Evolutionary conservation across 2,329 filamentous ascomycete genomes (phyloP), one percentile per base, ranked within the genome.

Genomic region (Cladosporium sp.): DNA sequence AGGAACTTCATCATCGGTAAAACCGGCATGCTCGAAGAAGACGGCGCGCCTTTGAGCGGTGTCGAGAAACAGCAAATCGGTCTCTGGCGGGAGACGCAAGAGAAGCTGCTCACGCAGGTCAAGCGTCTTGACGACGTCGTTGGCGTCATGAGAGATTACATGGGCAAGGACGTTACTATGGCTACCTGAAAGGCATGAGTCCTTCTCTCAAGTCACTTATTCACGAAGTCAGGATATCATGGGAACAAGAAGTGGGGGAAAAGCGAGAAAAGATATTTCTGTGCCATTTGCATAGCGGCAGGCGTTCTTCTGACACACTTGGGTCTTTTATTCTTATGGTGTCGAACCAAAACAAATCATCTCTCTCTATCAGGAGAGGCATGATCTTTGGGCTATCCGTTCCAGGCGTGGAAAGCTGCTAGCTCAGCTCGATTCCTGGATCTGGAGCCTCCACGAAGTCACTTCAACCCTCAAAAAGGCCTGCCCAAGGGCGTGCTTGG

Each of bases 51-150:
- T 15, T 15, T 59, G 1, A 59, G 56, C 38, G 47, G 56, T 4
- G 84, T 85, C 55, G 90, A 97, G 69, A 84, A 90, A 70, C 77
- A 87, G 62, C 83, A 83, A 38, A 78, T 92, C 61, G 84, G 88
- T 70, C 76, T 78, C 55, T 88, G 84, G 83, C 79, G 77, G 56
- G 78, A 81, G 51, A 78, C 79, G 59, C 84, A 88, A 65, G 85
- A 88, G 67, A 88, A 88, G 76, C 78, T 99, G 39, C 77, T 95
- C 37, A 85, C 86, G 1, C 91, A 97, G 74, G 80, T 97, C 11
- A 84, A 84, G 71, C 83, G 90, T 61, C 80, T 96, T 65, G 94
- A 99, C 75, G 88, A 94, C 55, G 79, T 96, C 65, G 87, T 97
- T 49, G 88, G 88, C 25, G 82, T 94, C 12, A 82, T 97, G 65